Conservation (phyloP, 2,329 filamentous ascomycete genomes). For the Rhytidhysteron rufulum region DNA sequence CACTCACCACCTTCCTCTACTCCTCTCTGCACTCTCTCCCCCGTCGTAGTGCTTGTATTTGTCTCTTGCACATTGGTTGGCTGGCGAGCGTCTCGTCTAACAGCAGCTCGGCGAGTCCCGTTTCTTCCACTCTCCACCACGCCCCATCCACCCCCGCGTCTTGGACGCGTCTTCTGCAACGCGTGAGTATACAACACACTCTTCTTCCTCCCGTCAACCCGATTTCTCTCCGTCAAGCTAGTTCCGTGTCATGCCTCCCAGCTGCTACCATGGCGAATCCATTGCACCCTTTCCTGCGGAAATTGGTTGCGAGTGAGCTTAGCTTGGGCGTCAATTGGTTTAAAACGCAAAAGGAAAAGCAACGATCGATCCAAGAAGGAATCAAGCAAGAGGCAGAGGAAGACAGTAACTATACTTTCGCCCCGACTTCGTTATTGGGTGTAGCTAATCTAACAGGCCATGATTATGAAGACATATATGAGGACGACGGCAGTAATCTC, state of each 20-base stretch:
- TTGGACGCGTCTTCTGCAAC: background rate
- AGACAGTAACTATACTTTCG: background rate
- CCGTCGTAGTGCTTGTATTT: too few relatives aligned
- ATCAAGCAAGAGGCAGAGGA: background rate
- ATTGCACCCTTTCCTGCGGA: background rate
- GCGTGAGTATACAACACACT: background rate
- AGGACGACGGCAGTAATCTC: slow-evolving; percentile 32
- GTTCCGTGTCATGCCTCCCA: background rate
- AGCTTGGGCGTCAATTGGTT: background rate
- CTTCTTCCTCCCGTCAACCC: too few relatives aligned
- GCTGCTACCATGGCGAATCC: slow-evolving; percentile 1
- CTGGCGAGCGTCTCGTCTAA: too few relatives aligned
- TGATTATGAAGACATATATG: slow-evolving; percentile 17
- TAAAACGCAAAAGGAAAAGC: background rate
- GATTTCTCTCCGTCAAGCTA: too few relatives aligned
- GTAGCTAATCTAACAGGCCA: background rate
- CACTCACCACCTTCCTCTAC: too few relatives aligned
- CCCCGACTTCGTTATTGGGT: background rate
- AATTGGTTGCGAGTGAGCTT: background rate
- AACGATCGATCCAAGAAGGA: too few relatives aligned
- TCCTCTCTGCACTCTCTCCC: too few relatives aligned
- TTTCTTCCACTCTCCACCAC: background rate
- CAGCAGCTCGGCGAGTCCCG: too few relatives aligned
- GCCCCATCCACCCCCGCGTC: background rate
- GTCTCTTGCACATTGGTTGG: too few relatives aligned